Base-by-base conservation (phyloP, 129 eudicot genomes). In the Dittrichia graveolens region DNA sequence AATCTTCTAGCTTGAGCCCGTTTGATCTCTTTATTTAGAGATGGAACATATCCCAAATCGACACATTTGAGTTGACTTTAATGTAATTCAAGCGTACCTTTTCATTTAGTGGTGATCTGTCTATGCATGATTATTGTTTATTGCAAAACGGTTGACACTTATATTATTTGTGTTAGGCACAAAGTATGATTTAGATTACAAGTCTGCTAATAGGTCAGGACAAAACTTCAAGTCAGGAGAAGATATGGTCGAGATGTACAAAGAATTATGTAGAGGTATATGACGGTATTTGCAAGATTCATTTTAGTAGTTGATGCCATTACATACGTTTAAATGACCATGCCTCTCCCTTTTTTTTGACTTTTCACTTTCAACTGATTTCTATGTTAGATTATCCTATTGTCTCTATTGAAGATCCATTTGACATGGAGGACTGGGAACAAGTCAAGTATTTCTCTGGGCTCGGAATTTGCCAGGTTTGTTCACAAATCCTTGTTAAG, bases 401-500 rank as follows among this genome's bases (percentile, higher is more conserved):
- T 16, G 97, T 90, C 65, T 94, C 98, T 49, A 94, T 94, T 73
- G 96, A 94, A 81, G 98, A 90, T 81, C 98, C 98, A 68, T 94
- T 94, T 90, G 98, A 94, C 88, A 94, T 84, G 83, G 98, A 94
- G 85, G 98, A 94, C 75, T 94, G 98, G 98, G 98, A 90, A 73
- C 96, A 90, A 77, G 83, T 80, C 34, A 90, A 90, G 75, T 43
- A 59, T 47, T 83, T 94, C 50, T 80, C 95, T 13, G 72, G 83
- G 75, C 95, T 94, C 67, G 93, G 90, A 79, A 77, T 87, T 46
- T 90, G 96, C 79, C 98, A 93, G 96, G 98, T 93, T 70, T 70
- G 81, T 80, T 59, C 65, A 4, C 19, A 38, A 15, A 48, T 43
- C 63, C 59, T 85, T 61, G 55, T 14, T 18, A 49, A 16, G 46